Percentiles rank a stretch among this genome's conserved stretches.
Conservation (phyloP, 2,329 filamentous ascomycete genomes). For the Juglanconis sp. region DNA sequence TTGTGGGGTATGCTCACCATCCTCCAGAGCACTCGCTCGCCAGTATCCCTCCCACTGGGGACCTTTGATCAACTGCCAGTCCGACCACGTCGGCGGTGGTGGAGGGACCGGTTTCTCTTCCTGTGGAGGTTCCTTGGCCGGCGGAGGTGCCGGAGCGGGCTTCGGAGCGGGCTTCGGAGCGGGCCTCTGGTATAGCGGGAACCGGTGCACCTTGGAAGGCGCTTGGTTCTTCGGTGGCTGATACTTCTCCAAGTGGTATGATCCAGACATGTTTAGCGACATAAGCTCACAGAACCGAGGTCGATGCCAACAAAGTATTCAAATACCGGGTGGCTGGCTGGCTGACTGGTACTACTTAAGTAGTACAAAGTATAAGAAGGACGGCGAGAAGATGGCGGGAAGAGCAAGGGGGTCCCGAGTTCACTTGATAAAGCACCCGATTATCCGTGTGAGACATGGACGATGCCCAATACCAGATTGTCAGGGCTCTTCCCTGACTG, state of each 20-base stretch:
- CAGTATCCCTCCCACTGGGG: slow-evolving; percentile 14
- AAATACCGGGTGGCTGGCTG: not conserved
- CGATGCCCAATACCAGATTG: not conserved
- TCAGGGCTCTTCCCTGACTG: slow-evolving; percentile 10
- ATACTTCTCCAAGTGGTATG: slow-evolving; percentile 9
- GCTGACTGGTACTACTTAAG: not conserved
- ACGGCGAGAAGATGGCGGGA: not conserved
- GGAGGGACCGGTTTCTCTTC: not conserved
- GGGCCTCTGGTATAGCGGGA: not conserved
- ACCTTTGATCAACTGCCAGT: slow-evolving; percentile 8
- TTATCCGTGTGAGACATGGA: not conserved
- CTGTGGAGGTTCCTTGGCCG: not conserved
- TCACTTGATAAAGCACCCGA: not conserved
- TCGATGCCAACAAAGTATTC: not conserved
- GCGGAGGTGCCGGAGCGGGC: not conserved
- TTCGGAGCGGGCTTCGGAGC: not conserved
- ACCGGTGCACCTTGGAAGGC: not conserved
- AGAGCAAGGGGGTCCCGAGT: not conserved
- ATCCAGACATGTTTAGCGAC: slow-evolving; percentile 1
- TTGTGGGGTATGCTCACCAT: not conserved
- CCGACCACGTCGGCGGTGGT: slow-evolving; percentile 7
- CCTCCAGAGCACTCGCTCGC: slow-evolving; percentile 5
- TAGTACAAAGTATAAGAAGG: not conserved
- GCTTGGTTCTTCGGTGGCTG: not conserved
- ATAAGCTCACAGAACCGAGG: not conserved